Evolutionary conservation across 345 rosid genomes (phyloP).

Genomic region (Nasturtium officinale): DNA sequence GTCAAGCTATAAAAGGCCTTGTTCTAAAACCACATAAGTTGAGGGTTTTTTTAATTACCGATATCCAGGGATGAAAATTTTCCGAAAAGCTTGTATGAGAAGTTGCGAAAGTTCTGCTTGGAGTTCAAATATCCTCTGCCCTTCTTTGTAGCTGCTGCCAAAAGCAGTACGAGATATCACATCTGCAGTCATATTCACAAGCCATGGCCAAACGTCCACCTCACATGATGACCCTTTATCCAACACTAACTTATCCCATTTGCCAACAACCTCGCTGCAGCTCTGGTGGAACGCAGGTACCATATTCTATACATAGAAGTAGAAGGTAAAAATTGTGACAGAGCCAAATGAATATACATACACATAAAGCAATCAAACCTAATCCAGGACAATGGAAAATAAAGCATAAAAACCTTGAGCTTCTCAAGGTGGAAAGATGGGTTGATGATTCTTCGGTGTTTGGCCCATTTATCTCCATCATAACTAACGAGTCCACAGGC

Average conservation of each 20-base stretch:
- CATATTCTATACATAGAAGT: slow-evolving; percentile 32
- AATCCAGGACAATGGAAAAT: neutral
- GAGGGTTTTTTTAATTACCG: slow-evolving; percentile 46
- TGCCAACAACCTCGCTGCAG: slow-evolving; percentile 35
- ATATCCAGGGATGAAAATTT: slow-evolving; percentile 58
- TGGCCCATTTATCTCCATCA: slow-evolving; percentile 53
- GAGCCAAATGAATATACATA: neutral
- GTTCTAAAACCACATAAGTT: neutral
- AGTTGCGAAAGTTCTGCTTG: slow-evolving; percentile 45
- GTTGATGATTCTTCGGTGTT: slow-evolving; percentile 49
- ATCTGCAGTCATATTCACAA: slow-evolving; percentile 45
- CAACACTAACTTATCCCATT: slow-evolving; percentile 38
- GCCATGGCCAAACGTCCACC: slow-evolving; percentile 49
- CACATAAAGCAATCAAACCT: neutral
- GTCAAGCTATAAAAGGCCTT: neutral
- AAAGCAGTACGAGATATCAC: slow-evolving; percentile 60
- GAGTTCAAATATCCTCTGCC: slow-evolving; percentile 60
- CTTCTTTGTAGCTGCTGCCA: slow-evolving; percentile 73
- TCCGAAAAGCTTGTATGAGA: slow-evolving; percentile 29
- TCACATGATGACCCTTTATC: slow-evolving; percentile 34
- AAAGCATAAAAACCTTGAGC: slow-evolving; percentile 46
- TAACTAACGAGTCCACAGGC: slow-evolving; percentile 28
- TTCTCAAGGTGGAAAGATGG: slow-evolving; percentile 53
- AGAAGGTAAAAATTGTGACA: neutral
- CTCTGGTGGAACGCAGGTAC: slow-evolving; percentile 45